Conservation (phyloP, 2,329 filamentous ascomycete genomes). For the Ophiognomonia clavigignenti-juglandacearum region DNA sequence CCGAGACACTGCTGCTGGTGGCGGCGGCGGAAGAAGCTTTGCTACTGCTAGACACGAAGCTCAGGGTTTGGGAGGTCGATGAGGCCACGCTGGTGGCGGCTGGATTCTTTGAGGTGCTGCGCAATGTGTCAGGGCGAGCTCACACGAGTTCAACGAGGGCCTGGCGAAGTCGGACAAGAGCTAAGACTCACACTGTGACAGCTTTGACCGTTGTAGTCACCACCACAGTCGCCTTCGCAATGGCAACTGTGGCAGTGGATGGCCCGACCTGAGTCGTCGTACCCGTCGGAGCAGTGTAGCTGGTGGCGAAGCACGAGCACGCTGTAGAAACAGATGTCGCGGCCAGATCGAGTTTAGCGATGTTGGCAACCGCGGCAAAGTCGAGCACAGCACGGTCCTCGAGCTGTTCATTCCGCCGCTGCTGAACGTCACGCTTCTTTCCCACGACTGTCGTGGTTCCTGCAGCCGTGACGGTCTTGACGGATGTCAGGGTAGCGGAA, state of each 20-base stretch:
- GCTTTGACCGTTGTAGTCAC: constrained; percentile 1
- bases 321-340: background rate
- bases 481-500: background rate
- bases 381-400: constrained; percentile 2
- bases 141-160: background rate
- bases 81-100: background rate
- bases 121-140: background rate
- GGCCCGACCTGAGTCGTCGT: background rate
- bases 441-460: constrained; percentile 6
- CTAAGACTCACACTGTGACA: constrained; percentile 2
- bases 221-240: background rate
- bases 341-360: background rate
- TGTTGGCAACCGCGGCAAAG: constrained; percentile 1
- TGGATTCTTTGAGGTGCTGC: constrained; percentile 2
- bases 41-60: background rate
- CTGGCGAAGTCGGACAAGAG: no score
- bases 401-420: background rate
- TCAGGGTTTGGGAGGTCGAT: background rate
- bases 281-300: background rate
- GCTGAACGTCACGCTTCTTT: background rate
- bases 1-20: background rate
- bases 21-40: background rate
- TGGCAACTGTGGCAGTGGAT: constrained; percentile 1
- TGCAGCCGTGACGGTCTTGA: constrained; percentile 1
- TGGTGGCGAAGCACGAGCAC: constrained; percentile 5